Percentiles rank a stretch among this genome's conserved stretches.
These are phyloP conservation scores for Agaricus subrufescens DNA, from an alignment of 768 basidiomycete species.

Conservation along the genomic window DNA sequence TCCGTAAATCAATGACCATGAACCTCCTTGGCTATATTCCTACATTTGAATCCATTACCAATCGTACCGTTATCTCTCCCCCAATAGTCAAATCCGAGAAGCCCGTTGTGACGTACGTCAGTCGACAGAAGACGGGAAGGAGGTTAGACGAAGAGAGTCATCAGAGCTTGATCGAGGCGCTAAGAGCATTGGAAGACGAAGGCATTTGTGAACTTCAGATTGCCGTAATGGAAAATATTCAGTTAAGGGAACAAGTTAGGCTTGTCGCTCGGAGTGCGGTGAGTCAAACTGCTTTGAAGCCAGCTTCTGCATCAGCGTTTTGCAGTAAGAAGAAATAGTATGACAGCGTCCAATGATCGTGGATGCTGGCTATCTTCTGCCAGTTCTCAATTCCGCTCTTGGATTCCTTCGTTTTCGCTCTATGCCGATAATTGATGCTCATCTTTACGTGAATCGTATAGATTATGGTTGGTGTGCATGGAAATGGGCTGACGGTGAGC, in stretches of 20 bases:
- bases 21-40: slow-evolving; percentile 30
- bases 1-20: slow-evolving; percentile 23
- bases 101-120: slow-evolving; percentile 51
- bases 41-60: slow-evolving; percentile 7
- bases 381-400: too few relatives aligned
- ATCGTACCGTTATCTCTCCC: slow-evolving; percentile 13
- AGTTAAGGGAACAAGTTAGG: slow-evolving; percentile 16
- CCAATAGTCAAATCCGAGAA: slow-evolving; percentile 8
- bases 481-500: slow-evolving; percentile 52
- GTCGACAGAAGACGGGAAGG: slow-evolving; percentile 39
- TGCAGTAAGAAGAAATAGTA: neutral
- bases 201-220: slow-evolving; percentile 18
- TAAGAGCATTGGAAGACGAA: slow-evolving; percentile 17
- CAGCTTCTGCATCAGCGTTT: neutral
- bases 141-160: slow-evolving; percentile 19
- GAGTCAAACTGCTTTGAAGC: slow-evolving; percentile 4
- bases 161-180: slow-evolving; percentile 17
- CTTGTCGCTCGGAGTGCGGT: slow-evolving; percentile 19
- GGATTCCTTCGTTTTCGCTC: too few relatives aligned
- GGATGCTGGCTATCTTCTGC: neutral
- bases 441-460: neutral
- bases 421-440: neutral
- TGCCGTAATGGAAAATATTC: slow-evolving; percentile 17
- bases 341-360: neutral
- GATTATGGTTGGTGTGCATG: slow-evolving; percentile 38